phyloP scores from a whole-genome alignment of 192 early-diverging fungal species.

The Funneliformis geosporum region DNA sequence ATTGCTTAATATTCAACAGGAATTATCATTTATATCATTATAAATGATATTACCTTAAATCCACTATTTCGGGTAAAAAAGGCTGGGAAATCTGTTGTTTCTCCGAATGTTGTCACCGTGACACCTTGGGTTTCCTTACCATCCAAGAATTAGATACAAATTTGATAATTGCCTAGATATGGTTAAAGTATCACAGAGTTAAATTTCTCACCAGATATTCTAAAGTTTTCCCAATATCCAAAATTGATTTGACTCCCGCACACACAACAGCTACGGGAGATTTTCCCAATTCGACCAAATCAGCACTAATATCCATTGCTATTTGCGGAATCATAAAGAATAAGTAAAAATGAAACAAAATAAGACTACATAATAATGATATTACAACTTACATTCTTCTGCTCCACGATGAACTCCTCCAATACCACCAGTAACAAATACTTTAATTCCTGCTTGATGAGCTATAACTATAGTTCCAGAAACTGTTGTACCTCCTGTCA shows the following conservation, averaged over 20 bases:
- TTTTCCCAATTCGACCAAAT: constrained; percentile 86
- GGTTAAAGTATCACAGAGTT: not conserved
- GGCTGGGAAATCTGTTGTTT: constrained; percentile 75
- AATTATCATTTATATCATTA: no score
- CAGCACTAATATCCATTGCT: constrained; percentile 89
- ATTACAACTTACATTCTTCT: constrained; percentile 51
- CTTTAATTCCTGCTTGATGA: constrained; percentile 76
- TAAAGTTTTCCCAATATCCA: constrained; percentile 89
- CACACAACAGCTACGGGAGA: constrained; percentile 96
- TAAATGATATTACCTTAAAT: constrained; percentile 46
- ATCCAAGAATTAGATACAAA: not conserved
- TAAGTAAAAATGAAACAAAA: not conserved
- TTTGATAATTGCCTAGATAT: not conserved
- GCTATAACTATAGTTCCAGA: constrained; percentile 90
- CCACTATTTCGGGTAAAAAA: constrained; percentile 86
- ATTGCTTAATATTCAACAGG: not conserved
- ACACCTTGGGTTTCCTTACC: constrained; percentile 88
- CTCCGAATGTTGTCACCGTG: constrained; percentile 78
- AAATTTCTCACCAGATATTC: constrained; percentile 66
- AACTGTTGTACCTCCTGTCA: constrained; percentile 90
- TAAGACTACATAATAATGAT: constrained; percentile 3
- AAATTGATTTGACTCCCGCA: constrained; percentile 95
- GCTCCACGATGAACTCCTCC: constrained; percentile 93
- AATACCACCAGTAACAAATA: constrained; percentile 96
- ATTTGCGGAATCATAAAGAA: not conserved